A percentile compares a stretch with the other conserved stretches of the same genome.
phyloP scores from a whole-genome alignment of 140 eudicot species.

The Flaveria floridana region DNA sequence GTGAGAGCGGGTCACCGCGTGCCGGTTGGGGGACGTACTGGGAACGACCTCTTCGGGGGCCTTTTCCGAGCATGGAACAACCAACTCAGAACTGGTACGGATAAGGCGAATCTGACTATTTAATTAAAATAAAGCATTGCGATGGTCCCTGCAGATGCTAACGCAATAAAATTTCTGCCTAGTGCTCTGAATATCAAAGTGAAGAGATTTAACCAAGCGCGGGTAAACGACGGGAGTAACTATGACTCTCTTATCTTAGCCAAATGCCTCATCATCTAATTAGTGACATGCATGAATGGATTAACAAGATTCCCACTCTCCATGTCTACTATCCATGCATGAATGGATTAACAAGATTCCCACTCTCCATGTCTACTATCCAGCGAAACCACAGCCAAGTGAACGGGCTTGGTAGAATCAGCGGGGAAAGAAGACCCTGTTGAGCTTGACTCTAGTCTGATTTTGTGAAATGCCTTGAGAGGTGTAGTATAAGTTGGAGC shows the following conservation, averaged over 20 bases:
- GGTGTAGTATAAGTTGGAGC: constrained; percentile 32
- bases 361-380: background rate
- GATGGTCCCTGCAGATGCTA: constrained; percentile 53
- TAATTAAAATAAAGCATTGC: constrained; percentile 49
- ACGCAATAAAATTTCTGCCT: constrained; percentile 70
- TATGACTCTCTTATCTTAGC: constrained; percentile 50
- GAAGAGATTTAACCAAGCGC: constrained; percentile 71
- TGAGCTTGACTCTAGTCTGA: no score
- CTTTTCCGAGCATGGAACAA: constrained; percentile 44
- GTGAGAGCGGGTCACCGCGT: constrained; percentile 37
- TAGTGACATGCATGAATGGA: no score
- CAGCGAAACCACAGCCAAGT: background rate
- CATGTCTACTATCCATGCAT: no score
- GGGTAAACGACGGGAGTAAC: constrained; percentile 70
- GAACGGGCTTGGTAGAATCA: no score
- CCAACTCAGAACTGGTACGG: constrained; percentile 54
- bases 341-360: background rate
- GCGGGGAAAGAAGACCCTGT: no score
- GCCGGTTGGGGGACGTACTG: background rate
- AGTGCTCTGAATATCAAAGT: constrained; percentile 76
- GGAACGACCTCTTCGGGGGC: constrained; percentile 14
- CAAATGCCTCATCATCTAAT: constrained; percentile 36
- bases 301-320: no score
- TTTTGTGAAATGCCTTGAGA: constrained; percentile 19
- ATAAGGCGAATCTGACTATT: constrained; percentile 50